Evolutionary conservation across 495 filamentous ascomycete genomes (phyloP).

Genomic region (Penicillium steckii): DNA sequence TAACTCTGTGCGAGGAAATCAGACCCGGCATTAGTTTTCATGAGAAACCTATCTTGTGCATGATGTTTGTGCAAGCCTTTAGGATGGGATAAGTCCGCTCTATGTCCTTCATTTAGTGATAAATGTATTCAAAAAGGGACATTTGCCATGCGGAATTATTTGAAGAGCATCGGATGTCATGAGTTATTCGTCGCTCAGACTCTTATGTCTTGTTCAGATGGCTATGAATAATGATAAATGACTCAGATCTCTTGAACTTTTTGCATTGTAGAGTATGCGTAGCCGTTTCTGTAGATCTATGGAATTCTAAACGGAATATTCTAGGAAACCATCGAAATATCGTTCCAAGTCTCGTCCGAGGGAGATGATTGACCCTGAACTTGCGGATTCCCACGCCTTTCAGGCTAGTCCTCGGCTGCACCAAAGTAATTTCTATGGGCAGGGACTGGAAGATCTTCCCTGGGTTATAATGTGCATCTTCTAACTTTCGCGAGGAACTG

Average conservation of each 20-base stretch:
- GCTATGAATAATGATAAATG: conserved; percentile 1
- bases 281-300: no score
- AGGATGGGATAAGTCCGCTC: conserved; percentile 16
- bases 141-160: neutral
- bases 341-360: no score
- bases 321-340: no score
- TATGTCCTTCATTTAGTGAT: neutral
- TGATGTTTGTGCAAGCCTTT: conserved; percentile 15
- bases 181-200: neutral
- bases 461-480: no score
- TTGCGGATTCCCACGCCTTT: no score
- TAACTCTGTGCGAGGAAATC: neutral
- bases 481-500: no score
- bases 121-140: neutral
- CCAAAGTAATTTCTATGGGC: no score
- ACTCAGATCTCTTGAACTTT: neutral
- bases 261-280: neutral
- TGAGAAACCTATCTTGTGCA: conserved; percentile 26
- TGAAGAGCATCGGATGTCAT: conserved; percentile 1
- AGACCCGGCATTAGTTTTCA: conserved; percentile 10
- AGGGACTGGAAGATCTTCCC: no score
- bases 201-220: neutral
- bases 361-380: no score
- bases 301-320: no score
- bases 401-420: no score